phyloP scores from a whole-genome alignment of 306 rosid species.

The Canavalia gladiata region DNA sequence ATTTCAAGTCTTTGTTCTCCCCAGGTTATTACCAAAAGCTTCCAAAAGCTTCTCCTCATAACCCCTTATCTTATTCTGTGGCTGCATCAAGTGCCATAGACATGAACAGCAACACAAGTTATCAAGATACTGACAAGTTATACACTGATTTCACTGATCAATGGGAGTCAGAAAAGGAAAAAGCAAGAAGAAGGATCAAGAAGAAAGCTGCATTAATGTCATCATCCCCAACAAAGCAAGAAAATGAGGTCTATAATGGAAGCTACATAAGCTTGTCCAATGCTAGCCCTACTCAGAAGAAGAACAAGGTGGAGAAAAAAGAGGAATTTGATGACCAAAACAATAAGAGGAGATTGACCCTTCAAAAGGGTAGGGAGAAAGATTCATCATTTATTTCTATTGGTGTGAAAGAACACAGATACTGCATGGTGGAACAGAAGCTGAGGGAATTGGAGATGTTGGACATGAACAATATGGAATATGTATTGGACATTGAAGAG shows the following conservation, averaged over 20 bases:
- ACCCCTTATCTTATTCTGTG: constrained; percentile 47
- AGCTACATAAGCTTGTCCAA: constrained; percentile 40
- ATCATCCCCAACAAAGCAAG: constrained; percentile 49
- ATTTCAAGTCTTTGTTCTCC: constrained; percentile 76
- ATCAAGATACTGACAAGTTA: constrained; percentile 59
- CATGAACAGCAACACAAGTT: constrained; percentile 42
- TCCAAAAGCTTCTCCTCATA: constrained; percentile 67
- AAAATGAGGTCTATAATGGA: constrained; percentile 46
- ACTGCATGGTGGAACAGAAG: constrained; percentile 66
- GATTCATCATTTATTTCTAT: constrained; percentile 30
- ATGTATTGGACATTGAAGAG: constrained; percentile 87
- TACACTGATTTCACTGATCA: constrained; percentile 54
- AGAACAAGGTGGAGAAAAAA: constrained; percentile 48
- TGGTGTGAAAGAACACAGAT: constrained; percentile 39
- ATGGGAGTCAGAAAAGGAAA: constrained; percentile 56
- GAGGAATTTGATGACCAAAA: constrained; percentile 28
- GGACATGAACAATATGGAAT: constrained; percentile 77
- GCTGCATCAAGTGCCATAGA: constrained; percentile 29
- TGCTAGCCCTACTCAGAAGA: constrained; percentile 46
- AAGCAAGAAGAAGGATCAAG: constrained; percentile 44
- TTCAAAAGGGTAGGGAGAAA: constrained; percentile 48
- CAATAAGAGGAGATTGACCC: constrained; percentile 33
- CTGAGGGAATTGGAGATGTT: constrained; percentile 81
- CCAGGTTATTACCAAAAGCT: constrained; percentile 71
- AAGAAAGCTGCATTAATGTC: constrained; percentile 14